Base-by-base conservation (phyloP, 164 flowering plant genomes). In the Euptelea pleiosperma region DNA sequence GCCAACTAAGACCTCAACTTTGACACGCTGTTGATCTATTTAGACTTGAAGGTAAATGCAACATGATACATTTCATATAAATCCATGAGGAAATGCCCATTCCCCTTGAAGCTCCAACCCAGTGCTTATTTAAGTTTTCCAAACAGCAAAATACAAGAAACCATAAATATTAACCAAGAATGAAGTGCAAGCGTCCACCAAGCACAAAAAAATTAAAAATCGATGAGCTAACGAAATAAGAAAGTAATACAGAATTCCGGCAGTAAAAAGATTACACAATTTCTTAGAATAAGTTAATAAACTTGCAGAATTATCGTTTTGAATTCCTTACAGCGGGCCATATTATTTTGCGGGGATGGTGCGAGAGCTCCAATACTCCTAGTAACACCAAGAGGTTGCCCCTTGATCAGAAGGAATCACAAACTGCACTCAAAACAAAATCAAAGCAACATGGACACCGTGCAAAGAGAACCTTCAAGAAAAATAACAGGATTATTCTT, bases 321-420 rank as follows among this genome's bases (percentile, higher is more conserved):
- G n/a, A 49, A 39, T 48, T 48, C 15, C 11, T 46, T 46, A 35
- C 89, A 93, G 98, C 97, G 51, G 98, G 98, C 19, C 86, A 92
- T 65, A 72, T 92, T 49, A 71, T 84, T 62, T 60, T 89, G 64
- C 76, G 98, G 35, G 96, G 98, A 66, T 92, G 96, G 96, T 81
- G 91, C 72, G 87, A 83, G 68, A 77, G 58, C 59, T 52, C 67
- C 31, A 70, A 66, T 45, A 47, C 64, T 42, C 55, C 31, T 8
- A 59, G 47, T 53, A 71, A 67, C 22, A 60, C 9, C 11, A 61
- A 36, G 45, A 72, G 62, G 55, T 68, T 70, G 18, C 45, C 70
- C 40, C 61, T 58, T 31, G 72, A 71, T 42, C 80, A 65, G 47
- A 76, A 72, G 66, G 84, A 76, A 19, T 26, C 71, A 15, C 39